Percentiles rank a stretch among this genome's conserved stretches.
Conservation (phyloP, 2,329 filamentous ascomycete species). For the Nemania sp. region DNA sequence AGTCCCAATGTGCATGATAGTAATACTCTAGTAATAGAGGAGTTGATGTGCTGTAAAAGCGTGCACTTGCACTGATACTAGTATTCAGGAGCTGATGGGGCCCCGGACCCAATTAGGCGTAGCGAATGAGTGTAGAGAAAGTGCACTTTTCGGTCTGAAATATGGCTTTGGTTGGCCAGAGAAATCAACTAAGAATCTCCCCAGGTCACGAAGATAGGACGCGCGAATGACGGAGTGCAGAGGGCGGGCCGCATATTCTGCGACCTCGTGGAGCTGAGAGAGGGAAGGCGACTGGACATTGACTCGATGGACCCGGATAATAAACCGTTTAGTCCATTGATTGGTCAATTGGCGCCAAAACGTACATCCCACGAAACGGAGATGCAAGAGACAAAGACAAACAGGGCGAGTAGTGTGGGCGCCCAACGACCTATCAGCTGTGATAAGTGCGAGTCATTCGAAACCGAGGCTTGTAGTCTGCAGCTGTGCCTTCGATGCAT, state of each 20-base stretch:
- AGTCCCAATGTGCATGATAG: constrained; percentile 19
- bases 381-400: constrained; percentile 36
- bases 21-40: constrained; percentile 5
- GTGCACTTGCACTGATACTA: constrained; percentile 33
- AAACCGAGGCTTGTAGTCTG: constrained; percentile 41
- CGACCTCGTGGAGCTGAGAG: constrained; percentile 37
- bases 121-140: constrained; percentile 35
- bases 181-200: constrained; percentile 17
- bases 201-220: constrained; percentile 32
- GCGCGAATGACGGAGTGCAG: constrained; percentile 37
- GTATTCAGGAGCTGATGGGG: constrained; percentile 24
- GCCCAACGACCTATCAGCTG: constrained; percentile 53
- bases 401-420: constrained; percentile 45
- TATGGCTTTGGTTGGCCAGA: constrained; percentile 40
- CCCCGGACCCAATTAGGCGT: constrained; percentile 22
- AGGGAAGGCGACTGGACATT: constrained; percentile 32
- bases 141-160: constrained; percentile 46
- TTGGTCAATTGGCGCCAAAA: constrained; percentile 39
- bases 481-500: constrained; percentile 45
- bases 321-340: constrained; percentile 38
- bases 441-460: constrained; percentile 36
- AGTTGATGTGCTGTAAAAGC: constrained; percentile 35
- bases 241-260: constrained; percentile 37
- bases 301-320: constrained; percentile 24
- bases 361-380: constrained; percentile 35